These are phyloP conservation scores for Anastatica hierochuntica DNA, from an alignment of 345 rosid species.

Conservation along the genomic window DNA sequence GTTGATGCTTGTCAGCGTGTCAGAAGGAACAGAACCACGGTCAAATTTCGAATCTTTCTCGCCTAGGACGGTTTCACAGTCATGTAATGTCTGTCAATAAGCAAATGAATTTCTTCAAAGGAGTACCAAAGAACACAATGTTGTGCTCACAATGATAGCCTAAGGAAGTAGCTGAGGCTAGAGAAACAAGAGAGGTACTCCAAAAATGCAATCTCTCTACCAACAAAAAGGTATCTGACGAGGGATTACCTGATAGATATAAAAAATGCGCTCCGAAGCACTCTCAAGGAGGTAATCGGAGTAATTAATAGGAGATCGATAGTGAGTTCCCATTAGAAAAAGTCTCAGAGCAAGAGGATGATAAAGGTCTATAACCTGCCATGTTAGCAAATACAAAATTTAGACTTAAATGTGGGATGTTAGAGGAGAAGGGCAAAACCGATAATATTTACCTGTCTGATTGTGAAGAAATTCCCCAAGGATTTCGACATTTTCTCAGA, in stretches of 20 bases:
- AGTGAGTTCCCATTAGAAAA: constrained; percentile 83
- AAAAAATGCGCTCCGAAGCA: constrained; percentile 90
- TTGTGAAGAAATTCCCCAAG: constrained; percentile 92
- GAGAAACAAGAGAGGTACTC: neutral
- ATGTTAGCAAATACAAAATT: neutral
- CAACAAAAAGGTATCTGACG: neutral
- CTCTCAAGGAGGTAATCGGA: constrained; percentile 73
- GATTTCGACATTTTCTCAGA: constrained; percentile 98
- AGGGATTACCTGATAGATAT: constrained; percentile 70
- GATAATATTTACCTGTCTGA: constrained; percentile 54
- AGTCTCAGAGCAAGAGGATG: constrained; percentile 85
- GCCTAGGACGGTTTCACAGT: constrained; percentile 49
- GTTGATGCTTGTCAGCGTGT: constrained; percentile 32
- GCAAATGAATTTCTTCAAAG: neutral
- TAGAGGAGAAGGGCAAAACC: constrained; percentile 2
- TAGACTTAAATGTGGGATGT: neutral
- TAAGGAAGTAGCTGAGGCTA: neutral
- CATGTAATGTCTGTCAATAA: constrained; percentile 60
- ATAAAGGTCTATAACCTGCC: constrained; percentile 67
- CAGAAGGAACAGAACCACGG: constrained; percentile 37
- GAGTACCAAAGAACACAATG: neutral
- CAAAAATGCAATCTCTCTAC: neutral
- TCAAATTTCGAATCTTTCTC: constrained; percentile 29
- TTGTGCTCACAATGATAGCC: too few species aligned
- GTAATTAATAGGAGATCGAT: constrained; percentile 89